A percentile compares a stretch with the other conserved stretches of the same genome.
phyloP scores from a whole-genome alignment of 2,329 filamentous ascomycete species.

The Ophioceras dolichostomum region DNA sequence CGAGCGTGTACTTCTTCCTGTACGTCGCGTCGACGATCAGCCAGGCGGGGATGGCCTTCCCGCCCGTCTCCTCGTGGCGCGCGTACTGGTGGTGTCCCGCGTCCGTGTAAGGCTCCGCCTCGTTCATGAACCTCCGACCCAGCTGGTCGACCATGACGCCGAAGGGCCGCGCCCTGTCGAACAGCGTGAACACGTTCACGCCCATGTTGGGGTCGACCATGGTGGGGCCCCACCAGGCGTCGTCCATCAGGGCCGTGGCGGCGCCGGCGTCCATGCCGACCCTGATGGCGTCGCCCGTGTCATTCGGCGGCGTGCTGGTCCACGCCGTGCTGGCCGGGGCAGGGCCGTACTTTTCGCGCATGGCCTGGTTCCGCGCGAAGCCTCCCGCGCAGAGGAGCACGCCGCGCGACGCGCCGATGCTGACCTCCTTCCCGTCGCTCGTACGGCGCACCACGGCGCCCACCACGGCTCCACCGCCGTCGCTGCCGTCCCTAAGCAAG shows the following conservation, averaged over 20 bases:
- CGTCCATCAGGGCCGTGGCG: conserved; percentile 17
- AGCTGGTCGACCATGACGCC: conserved; percentile 20
- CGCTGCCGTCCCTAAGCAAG: conserved; percentile 3
- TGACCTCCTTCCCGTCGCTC: conserved; percentile 10
- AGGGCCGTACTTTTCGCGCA: conserved; percentile 14
- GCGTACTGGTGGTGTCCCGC: background rate
- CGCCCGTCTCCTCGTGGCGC: conserved; percentile 1
- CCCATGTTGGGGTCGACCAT: conserved; percentile 13
- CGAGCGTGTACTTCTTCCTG: conserved; percentile 16
- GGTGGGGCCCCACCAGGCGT: conserved; percentile 21
- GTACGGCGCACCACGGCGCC: conserved; percentile 15
- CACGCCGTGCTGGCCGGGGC: conserved; percentile 11
- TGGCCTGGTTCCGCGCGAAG: conserved; percentile 17
- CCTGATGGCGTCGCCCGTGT: conserved; percentile 15
- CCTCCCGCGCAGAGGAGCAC: conserved; percentile 22
- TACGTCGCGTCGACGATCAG: conserved; percentile 18
- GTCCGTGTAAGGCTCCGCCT: background rate
- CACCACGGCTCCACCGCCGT: conserved; percentile 10
- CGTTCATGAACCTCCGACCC: conserved; percentile 19
- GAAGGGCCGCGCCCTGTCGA: conserved; percentile 18
- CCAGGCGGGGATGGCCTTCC: conserved; percentile 15
- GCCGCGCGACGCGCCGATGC: conserved; percentile 13
- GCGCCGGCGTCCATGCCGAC: conserved; percentile 16
- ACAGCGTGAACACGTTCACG: conserved; percentile 11
- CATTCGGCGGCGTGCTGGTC: conserved; percentile 13